These are phyloP conservation scores for Penicillium dipodomyicola DNA, from an alignment of 495 filamentous ascomycete species.

Conservation along the genomic window DNA sequence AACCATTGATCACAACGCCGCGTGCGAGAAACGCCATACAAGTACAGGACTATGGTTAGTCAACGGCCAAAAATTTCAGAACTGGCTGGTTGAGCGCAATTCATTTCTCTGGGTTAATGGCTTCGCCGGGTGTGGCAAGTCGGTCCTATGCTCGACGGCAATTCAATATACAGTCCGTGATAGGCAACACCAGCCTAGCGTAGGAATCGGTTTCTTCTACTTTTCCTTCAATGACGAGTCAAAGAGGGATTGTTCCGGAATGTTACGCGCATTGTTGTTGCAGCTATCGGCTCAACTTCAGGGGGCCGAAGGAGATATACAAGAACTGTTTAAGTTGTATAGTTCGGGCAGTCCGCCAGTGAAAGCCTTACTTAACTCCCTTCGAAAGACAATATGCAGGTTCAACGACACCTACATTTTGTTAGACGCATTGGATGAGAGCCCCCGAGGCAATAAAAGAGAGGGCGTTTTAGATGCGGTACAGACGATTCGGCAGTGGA, in stretches of 20 bases:
- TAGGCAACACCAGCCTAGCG: slow-evolving; percentile 7
- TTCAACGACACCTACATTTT: slow-evolving; percentile 28
- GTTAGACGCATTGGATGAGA: slow-evolving; percentile 33
- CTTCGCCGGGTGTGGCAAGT: slow-evolving; percentile 44
- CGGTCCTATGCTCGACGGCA: slow-evolving; percentile 37
- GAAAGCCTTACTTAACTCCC: slow-evolving; percentile 12
- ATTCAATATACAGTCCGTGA: slow-evolving; percentile 28
- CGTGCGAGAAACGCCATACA: slow-evolving; percentile 24
- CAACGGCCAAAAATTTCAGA: slow-evolving; percentile 21
- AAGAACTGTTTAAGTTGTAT: slow-evolving; percentile 16
- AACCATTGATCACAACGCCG: slow-evolving; percentile 29
- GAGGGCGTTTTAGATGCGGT: slow-evolving; percentile 25
- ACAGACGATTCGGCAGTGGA: slow-evolving; percentile 26
- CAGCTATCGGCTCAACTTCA: slow-evolving; percentile 34
- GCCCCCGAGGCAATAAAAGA: slow-evolving; percentile 19
- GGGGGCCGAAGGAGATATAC: slow-evolving; percentile 17
- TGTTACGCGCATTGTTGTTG: slow-evolving; percentile 38
- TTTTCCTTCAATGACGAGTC: slow-evolving; percentile 38
- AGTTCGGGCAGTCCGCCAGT: slow-evolving; percentile 13
- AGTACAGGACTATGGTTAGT: slow-evolving; percentile 36
- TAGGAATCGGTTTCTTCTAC: slow-evolving; percentile 42
- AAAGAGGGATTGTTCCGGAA: slow-evolving; percentile 29
- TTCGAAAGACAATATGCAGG: slow-evolving; percentile 15
- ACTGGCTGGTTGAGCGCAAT: slow-evolving; percentile 34
- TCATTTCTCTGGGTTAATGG: slow-evolving; percentile 43